phyloP scores from a whole-genome alignment of 2,329 filamentous ascomycete genomes.

The Ceratocystis alfenasii region DNA sequence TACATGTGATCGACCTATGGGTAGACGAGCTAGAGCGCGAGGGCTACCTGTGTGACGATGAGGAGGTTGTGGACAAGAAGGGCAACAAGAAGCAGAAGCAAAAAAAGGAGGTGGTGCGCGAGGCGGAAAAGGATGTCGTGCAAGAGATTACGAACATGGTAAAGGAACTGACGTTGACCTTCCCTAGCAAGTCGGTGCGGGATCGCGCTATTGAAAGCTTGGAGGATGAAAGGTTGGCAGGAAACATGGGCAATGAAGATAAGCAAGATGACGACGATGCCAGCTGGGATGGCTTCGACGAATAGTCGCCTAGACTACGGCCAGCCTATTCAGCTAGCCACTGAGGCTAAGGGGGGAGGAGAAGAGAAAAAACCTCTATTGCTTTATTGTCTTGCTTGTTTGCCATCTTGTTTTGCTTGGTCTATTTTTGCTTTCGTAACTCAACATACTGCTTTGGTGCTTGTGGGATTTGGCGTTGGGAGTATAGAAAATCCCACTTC shows the following conservation, averaged over 20 bases:
- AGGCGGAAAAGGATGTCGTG: conserved; percentile 40
- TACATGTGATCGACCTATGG: conserved; percentile 85
- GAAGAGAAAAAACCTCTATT: not conserved
- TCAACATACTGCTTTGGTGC: conserved; percentile 14
- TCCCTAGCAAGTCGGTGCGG: conserved; percentile 59
- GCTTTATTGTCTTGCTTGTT: not conserved
- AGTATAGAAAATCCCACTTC: conserved; percentile 15
- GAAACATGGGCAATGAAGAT: conserved; percentile 35
- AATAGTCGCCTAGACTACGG: conserved; percentile 30
- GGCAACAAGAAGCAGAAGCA: conserved; percentile 28
- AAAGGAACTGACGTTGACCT: conserved; percentile 40
- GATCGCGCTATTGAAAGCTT: conserved; percentile 57
- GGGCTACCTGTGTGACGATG: conserved; percentile 38
- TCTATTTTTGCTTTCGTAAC: conserved; percentile 11
- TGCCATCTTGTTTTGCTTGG: conserved; percentile 11
- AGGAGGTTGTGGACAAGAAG: conserved; percentile 29
- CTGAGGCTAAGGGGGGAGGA: not conserved
- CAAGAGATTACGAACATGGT: conserved; percentile 47
- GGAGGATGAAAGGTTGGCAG: conserved; percentile 60
- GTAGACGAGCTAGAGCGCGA: conserved; percentile 76
- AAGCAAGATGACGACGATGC: conserved; percentile 36
- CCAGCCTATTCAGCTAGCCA: not conserved
- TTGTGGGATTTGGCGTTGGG: conserved; percentile 21
- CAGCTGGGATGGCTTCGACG: conserved; percentile 59
- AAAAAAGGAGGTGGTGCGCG: conserved; percentile 17